Evolutionary conservation across 2,329 filamentous ascomycete species (phyloP).

Genomic region (Sporothrix inflata): DNA sequence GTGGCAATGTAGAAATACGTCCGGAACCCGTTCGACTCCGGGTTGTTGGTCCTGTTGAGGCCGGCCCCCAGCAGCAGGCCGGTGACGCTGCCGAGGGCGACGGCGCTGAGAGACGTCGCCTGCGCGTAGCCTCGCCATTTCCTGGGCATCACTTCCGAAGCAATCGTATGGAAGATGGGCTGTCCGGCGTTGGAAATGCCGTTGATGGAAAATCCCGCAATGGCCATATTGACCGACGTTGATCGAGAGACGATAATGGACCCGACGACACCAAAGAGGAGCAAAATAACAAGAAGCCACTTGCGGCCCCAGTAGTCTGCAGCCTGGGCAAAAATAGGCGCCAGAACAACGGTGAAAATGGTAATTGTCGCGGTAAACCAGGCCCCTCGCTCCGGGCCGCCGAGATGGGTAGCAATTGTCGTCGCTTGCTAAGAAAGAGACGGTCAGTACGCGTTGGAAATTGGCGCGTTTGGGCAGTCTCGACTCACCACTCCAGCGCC

Average conservation of each 20-base stretch:
- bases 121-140: slow-evolving; percentile 1
- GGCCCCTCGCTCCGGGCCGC: neutral
- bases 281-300: neutral
- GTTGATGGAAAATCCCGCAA: neutral
- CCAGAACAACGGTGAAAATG: neutral
- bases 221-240: neutral
- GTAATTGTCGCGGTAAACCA: neutral
- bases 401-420: neutral
- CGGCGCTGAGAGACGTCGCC: neutral
- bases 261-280: neutral
- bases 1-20: slow-evolving; percentile 3
- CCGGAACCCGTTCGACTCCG: neutral
- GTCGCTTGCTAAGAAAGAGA: neutral
- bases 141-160: neutral
- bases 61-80: neutral
- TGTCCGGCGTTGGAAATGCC: neutral
- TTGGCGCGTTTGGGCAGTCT: neutral
- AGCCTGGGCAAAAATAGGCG: neutral
- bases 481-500: neutral
- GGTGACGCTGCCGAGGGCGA: neutral
- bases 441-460: neutral
- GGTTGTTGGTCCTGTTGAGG: neutral
- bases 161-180: neutral
- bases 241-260: neutral
- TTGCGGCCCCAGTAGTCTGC: slow-evolving; percentile 7